These are phyloP conservation scores for Oropetium thomaeum DNA, from an alignment of 176 grass and related monocot species.

Conservation along the genomic window DNA sequence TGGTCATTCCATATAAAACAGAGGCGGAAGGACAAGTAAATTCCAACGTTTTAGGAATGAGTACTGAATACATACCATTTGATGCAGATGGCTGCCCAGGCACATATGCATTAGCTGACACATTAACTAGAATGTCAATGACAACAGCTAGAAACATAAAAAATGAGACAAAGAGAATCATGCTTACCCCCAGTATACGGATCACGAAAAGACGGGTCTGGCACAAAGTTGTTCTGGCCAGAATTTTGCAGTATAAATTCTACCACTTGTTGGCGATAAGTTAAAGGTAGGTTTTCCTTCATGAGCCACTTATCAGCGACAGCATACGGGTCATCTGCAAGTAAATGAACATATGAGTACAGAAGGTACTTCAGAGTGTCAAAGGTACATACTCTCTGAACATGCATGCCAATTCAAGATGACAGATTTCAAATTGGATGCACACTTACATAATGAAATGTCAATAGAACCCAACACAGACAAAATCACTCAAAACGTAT, in stretches of 20 bases:
- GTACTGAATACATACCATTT: constrained; percentile 43
- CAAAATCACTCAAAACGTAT: constrained; percentile 6
- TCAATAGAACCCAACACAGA: constrained; percentile 2
- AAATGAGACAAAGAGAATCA: constrained; percentile 6
- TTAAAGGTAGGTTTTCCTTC: constrained; percentile 85
- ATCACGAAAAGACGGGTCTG: constrained; percentile 86
- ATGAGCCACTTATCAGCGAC: constrained; percentile 95
- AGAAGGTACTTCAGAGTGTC: neutral
- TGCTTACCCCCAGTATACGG: constrained; percentile 91
- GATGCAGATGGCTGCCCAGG: constrained; percentile 75
- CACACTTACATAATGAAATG: neutral
- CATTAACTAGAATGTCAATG: constrained; percentile 32
- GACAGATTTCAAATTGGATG: neutral
- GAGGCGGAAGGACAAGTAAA: neutral
- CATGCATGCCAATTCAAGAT: constrained; percentile 3
- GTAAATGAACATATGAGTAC: neutral
- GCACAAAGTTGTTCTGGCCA: constrained; percentile 77
- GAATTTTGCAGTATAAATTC: constrained; percentile 98
- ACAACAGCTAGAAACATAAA: constrained; percentile 1
- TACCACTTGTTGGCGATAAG: constrained; percentile 91
- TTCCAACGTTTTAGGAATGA: neutral
- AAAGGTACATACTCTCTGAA: neutral
- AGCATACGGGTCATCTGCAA: constrained; percentile 82
- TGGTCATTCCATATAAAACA: constrained; percentile 21
- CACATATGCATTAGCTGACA: constrained; percentile 84